Base-by-base conservation (phyloP, 352 stramenopile genomes). In the Globisporangium viniferum region DNA sequence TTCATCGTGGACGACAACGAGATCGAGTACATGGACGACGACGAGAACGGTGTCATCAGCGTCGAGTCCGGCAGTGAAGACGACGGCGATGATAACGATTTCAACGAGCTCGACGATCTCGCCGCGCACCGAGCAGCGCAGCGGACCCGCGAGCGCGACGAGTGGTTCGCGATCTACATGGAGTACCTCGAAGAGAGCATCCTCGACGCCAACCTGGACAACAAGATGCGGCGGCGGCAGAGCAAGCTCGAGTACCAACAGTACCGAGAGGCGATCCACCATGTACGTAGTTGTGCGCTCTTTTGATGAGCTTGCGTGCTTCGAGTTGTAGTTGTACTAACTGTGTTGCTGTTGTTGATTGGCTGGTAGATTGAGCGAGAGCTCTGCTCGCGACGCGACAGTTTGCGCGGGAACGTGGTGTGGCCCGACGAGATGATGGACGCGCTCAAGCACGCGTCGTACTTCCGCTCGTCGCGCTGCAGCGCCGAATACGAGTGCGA, bases 101-200 rank as follows among this genome's bases (percentile, higher is more conserved):
- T 24, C 31, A 60, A 41, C n/a, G 72, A 78, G 0, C 62, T 73
- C 0, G 77, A 81, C 22, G 80, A 88, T 29, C 27, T 88, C 8
- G 71, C 72, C 9, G 73, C 71, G 7, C 60, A 84, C 56, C 75
- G 67, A 9, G 75, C 65, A n/a, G 48, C 69, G 27, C 80, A 79
- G 49, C 69, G 73, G 46, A 88, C 88, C 3, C 81, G 86, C 4
- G 84, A 94, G 51, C 76, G 79, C 3, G 72, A 70, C 36, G 86
- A 96, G 67, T 96, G 88, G 88, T 96, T 96, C 64, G 53, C 59
- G n/a, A 90, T 96, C 49, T 96, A 96, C 70, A 56, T 96, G 48
- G 72, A 80, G 54, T 96, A 94, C 71, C 62, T 96, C 22, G 86
- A 96, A 66, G 77, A 91, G 59, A 78, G 75, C 58, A 83, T 96